Evolutionary conservation across 2,329 filamentous ascomycete genomes (phyloP).

Genomic region (Ascochyta fabae): DNA sequence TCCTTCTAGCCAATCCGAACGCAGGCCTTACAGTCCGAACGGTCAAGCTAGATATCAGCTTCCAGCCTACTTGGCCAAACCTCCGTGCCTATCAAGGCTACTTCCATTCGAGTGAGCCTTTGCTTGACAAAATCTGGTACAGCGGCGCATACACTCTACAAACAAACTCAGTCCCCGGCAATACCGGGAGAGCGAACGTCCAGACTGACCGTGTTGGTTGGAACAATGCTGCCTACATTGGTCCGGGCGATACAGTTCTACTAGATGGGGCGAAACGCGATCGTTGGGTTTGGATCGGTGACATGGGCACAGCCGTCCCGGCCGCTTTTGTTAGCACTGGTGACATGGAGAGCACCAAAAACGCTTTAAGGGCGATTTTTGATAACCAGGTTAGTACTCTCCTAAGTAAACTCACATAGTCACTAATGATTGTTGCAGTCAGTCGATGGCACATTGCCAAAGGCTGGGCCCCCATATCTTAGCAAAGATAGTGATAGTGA

Average conservation of each 20-base stretch:
- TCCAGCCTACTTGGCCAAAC: conserved; percentile 59
- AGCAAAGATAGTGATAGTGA: conserved; percentile 41
- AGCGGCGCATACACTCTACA: conserved; percentile 54
- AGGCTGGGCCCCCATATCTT: conserved; percentile 50
- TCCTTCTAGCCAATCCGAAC: conserved; percentile 48
- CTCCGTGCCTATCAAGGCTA: conserved; percentile 51
- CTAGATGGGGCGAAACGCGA: conserved; percentile 14
- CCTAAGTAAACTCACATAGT: no score
- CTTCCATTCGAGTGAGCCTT: conserved; percentile 40
- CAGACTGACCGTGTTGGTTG: conserved; percentile 1
- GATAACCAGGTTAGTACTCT: conserved; percentile 43
- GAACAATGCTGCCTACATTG: conserved; percentile 50
- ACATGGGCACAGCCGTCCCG: conserved; percentile 58
- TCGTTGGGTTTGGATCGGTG: conserved; percentile 14
- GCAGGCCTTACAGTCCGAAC: conserved; percentile 48
- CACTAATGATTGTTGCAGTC: not conserved
- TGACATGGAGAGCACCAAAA: conserved; percentile 55
- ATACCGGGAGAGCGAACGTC: conserved; percentile 33
- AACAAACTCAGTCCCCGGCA: conserved; percentile 44
- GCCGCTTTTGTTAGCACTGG: conserved; percentile 53
- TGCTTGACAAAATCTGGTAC: conserved; percentile 65
- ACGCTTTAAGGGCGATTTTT: conserved; percentile 55
- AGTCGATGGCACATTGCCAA: conserved; percentile 46
- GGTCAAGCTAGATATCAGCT: conserved; percentile 54
- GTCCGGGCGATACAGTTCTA: conserved; percentile 51